Evolutionary conservation across 1,139 yeast species (phyloP), one percentile per base, ranked within the genome.

Genomic region (Kodamaea ohmeri): DNA sequence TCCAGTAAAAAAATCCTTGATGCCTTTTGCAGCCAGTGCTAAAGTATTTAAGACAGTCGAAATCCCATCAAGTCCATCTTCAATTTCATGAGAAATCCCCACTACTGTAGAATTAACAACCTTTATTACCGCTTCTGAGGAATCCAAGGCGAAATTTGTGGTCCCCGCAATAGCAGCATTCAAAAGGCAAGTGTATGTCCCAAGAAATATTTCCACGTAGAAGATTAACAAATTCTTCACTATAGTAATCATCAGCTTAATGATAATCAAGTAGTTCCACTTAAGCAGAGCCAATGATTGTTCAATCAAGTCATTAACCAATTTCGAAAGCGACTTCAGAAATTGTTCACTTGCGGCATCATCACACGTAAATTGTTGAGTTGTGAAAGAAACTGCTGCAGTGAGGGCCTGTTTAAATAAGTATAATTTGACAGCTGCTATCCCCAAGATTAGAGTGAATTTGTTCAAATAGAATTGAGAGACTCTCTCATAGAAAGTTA

Each of bases 151-250:
- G 29, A 80, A 78, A 45, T 79, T 80, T 1, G 83, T 83, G 0
- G 87, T 73, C 2, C 92, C 87, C 47, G 78, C 80, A 6, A 89
- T 65, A 0, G 90, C 76, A 4, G 94, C 82, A 0, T 85, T 78
- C 6, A 88, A 58, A 17, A 92, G 65, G 60, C 98, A 92, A 0
- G 86, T 80, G 58, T 85, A 86, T 0, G 97, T 90, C 0, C 97
- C 97, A 6, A 89, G 61, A 37, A 84, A 74, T 45, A 90, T 52
- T 30, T 87, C 89, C 13, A 92, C 61, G 17, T 79, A 67, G 53
- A 92, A 89, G 8, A 78, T 52, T 0, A 86, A 56, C 25, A 89
- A 47, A 33, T 73, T 70, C 48, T 85, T 82, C 11, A 82, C 63
- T 0, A 81, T 81, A 0, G 76, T 69, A 0, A 86, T 56, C 12